Base-by-base conservation (phyloP, 176 grass and related monocot species). In the Otatea glauca region DNA sequence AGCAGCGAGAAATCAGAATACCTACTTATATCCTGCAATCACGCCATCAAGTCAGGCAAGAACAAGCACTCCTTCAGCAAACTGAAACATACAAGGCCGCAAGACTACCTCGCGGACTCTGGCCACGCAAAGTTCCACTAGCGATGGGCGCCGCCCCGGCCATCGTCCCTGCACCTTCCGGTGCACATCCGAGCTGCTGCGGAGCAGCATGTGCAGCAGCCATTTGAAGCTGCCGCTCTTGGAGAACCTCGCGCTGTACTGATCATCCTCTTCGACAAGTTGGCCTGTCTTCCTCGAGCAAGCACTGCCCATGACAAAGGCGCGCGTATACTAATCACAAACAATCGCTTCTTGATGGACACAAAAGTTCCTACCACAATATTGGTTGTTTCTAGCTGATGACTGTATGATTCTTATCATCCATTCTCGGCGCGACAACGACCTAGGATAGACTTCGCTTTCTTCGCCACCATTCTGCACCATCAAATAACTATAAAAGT, bases 221-320 rank as follows among this genome's bases (percentile, higher is more conserved):
- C 96, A 99, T 70, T 96, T 99, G 75, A 94, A 89, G 76, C 93
- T 96, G 51, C 93, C 89, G 58, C 92, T 99, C 86, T 96, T 94
- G 39, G 88, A 94, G 90, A 90, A 99, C 83, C 88, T 96, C 15
- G 80, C 88, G 14, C 87, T 90, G 74, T 89, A 84, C 20, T 86
- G 73, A 15, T 85, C 88, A 14, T 85, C 86, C 70, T 90, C 93
- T 7, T 92, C 75, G 38, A 83, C 64, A 35, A 87, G 54, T 6
- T 94, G 91, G 65, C 84, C 75, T 76, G 91, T 96, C 77, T 89
- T 99, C 88, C 96, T 94, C 2, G 96, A 99, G 82, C 96, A 99
- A 74, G 88, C 91, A 66, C 91, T 91, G 54, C 96, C 96, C 96
- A 99, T 99, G 85, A 56, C 7, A 32, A 65, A 49, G 44, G 21